Evolutionary conservation across 805 yeast genomes (phyloP).

Genomic region (Kuraishia piskuri): DNA sequence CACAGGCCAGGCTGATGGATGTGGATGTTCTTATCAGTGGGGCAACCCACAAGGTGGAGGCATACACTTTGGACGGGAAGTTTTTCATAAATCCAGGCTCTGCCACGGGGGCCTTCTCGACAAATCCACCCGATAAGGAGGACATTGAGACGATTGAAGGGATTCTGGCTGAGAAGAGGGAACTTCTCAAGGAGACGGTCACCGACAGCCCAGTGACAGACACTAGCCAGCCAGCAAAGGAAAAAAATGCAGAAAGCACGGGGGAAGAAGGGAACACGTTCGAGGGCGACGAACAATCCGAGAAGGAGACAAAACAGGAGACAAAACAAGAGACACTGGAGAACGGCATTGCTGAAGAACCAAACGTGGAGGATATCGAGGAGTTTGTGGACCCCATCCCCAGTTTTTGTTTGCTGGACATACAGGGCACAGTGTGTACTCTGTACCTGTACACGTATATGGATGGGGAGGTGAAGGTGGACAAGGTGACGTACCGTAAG

Average conservation of each 20-base stretch:
- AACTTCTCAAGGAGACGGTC: slow-evolving; percentile 9
- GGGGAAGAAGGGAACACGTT: slow-evolving; percentile 1
- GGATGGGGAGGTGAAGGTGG: slow-evolving; percentile 83
- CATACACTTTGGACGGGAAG: slow-evolving; percentile 85
- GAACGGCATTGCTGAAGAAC: slow-evolving; percentile 14
- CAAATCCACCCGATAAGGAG: slow-evolving; percentile 52
- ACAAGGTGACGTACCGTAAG: slow-evolving; percentile 66
- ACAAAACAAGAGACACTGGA: slow-evolving; percentile 11
- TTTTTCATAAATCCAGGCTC: slow-evolving; percentile 96
- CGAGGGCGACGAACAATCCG: slow-evolving; percentile 1
- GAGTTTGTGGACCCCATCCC: slow-evolving; percentile 45
- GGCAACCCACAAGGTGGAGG: slow-evolving; percentile 88
- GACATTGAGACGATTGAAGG: slow-evolving; percentile 33
- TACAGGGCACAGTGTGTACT: slow-evolving; percentile 72
- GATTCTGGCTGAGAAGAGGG: slow-evolving; percentile 20
- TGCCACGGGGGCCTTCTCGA: slow-evolving; percentile 83
- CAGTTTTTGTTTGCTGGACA: slow-evolving; percentile 81
- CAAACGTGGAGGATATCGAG: slow-evolving; percentile 14
- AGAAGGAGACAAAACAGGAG: slow-evolving; percentile 2
- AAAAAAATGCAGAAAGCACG: slow-evolving; percentile 3
- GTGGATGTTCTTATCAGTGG: slow-evolving; percentile 91
- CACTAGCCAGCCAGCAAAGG: slow-evolving; percentile 5
- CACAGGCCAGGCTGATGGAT: slow-evolving; percentile 82
- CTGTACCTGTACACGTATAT: slow-evolving; percentile 77
- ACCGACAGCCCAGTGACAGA: slow-evolving; percentile 6